phyloP scores from a whole-genome alignment of 1,284 basidiomycete genomes.

The Cutaneotrichosporon dermatis region DNA sequence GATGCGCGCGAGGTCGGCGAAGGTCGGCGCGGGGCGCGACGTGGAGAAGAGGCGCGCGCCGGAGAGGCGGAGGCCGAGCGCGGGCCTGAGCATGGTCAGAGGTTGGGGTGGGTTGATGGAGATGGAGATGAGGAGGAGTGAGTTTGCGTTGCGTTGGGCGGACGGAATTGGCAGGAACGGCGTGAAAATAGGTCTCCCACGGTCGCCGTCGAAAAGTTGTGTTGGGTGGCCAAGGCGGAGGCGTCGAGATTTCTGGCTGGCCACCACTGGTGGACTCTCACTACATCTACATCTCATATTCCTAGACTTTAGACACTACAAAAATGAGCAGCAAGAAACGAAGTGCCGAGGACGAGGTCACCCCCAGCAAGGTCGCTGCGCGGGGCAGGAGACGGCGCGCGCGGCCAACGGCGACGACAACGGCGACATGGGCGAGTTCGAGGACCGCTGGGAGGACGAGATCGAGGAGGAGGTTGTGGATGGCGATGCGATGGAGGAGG shows the following conservation, averaged over 20 bases:
- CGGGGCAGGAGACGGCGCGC: slow-evolving; percentile 33
- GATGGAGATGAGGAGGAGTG: not conserved
- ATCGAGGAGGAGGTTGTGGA: slow-evolving; percentile 46
- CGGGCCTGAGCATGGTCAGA: slow-evolving; percentile 4
- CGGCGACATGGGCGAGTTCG: slow-evolving; percentile 58
- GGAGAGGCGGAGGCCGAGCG: not conserved
- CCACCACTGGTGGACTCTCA: no score
- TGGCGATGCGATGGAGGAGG: slow-evolving; percentile 28
- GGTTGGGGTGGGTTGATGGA: not conserved
- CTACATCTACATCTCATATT: no score
- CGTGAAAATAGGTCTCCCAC: slow-evolving; percentile 26
- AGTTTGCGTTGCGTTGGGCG: not conserved
- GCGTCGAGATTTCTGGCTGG: no score
- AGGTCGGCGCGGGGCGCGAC: slow-evolving; percentile 4
- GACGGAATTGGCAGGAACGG: not conserved
- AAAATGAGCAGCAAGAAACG: slow-evolving; percentile 31
- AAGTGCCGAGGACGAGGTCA: slow-evolving; percentile 41
- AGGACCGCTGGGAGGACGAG: slow-evolving; percentile 57
- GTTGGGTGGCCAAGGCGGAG: not conserved
- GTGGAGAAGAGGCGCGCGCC: slow-evolving; percentile 9
- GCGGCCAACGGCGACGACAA: slow-evolving; percentile 48
- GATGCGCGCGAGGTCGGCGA: slow-evolving; percentile 19
- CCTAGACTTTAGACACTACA: not conserved
- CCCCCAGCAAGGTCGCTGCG: slow-evolving; percentile 34
- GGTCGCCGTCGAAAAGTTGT: slow-evolving; percentile 21